phyloP scores from a whole-genome alignment of 768 basidiomycete genomes.

The Tricholoma furcatifolium region DNA sequence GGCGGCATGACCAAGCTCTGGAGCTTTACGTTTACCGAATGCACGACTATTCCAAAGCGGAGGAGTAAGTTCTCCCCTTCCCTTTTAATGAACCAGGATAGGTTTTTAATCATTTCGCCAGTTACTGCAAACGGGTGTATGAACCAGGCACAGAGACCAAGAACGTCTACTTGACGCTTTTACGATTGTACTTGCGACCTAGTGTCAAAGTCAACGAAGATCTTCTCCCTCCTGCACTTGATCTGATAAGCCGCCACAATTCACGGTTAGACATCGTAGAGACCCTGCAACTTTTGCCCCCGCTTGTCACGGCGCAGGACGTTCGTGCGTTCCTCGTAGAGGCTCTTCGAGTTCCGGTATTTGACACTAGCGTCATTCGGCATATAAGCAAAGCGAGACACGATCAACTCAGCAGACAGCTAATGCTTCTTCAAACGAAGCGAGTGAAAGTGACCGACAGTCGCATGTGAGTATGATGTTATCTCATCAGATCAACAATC shows the following conservation, averaged over 20 bases:
- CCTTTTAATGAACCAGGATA: neutral
- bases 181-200: slow-evolving; percentile 86
- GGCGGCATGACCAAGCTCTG: slow-evolving; percentile 91
- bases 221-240: slow-evolving; percentile 79
- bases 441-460: slow-evolving; percentile 89
- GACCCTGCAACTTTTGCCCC: slow-evolving; percentile 85
- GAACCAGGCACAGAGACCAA: slow-evolving; percentile 51
- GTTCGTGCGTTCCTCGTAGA: slow-evolving; percentile 77
- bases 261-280: slow-evolving; percentile 79
- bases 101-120: slow-evolving; percentile 27
- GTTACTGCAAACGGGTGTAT: slow-evolving; percentile 89
- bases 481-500: slow-evolving; percentile 3
- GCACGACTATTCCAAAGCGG: slow-evolving; percentile 81
- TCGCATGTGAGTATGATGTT: slow-evolving; percentile 69
- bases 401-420: slow-evolving; percentile 68
- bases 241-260: slow-evolving; percentile 84
- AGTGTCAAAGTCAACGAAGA: slow-evolving; percentile 46
- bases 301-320: slow-evolving; percentile 82
- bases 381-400: slow-evolving; percentile 72
- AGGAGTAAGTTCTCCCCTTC: slow-evolving; percentile 62
- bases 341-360: slow-evolving; percentile 61
- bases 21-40: slow-evolving; percentile 91
- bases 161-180: slow-evolving; percentile 77
- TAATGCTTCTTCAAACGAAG: slow-evolving; percentile 77
- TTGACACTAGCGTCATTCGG: slow-evolving; percentile 67